Conservation (phyloP, 192 early-diverging fungal species). For the Mortierella alpina region DNA sequence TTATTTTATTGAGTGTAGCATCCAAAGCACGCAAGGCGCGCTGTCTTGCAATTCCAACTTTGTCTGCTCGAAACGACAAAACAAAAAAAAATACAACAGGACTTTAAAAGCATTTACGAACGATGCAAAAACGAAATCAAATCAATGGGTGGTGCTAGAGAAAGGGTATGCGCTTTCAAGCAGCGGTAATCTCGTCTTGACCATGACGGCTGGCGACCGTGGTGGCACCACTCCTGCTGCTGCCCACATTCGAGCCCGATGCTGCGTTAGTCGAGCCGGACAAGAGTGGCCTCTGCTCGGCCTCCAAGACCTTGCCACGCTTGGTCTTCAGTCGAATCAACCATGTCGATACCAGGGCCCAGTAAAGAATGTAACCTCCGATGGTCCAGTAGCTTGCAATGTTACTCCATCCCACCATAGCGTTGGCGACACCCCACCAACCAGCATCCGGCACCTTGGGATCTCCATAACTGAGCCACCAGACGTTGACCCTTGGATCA, state of each 20-base stretch:
- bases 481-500: constrained; percentile 68
- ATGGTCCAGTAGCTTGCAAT: constrained; percentile 71
- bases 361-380: constrained; percentile 38
- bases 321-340: constrained; percentile 62
- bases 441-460: constrained; percentile 52
- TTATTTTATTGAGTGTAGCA: too few species aligned
- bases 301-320: constrained; percentile 10
- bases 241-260: constrained; percentile 78
- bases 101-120: too few species aligned
- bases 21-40: too few species aligned
- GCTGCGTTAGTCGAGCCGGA: constrained; percentile 68
- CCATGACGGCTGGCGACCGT: constrained; percentile 58
- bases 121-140: too few species aligned
- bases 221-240: constrained; percentile 47
- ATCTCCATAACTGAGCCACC: constrained; percentile 75
- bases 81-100: too few species aligned
- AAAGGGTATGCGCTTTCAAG: not conserved
- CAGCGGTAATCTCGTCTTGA: constrained; percentile 49
- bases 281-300: constrained; percentile 77
- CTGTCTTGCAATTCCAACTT: too few species aligned
- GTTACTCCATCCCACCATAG: constrained; percentile 83
- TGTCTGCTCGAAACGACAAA: too few species aligned
- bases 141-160: too few species aligned
- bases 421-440: constrained; percentile 80
- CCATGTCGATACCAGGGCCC: constrained; percentile 54